phyloP scores from a whole-genome alignment of 2,329 filamentous ascomycete species.

The Fusarium temperatum region DNA sequence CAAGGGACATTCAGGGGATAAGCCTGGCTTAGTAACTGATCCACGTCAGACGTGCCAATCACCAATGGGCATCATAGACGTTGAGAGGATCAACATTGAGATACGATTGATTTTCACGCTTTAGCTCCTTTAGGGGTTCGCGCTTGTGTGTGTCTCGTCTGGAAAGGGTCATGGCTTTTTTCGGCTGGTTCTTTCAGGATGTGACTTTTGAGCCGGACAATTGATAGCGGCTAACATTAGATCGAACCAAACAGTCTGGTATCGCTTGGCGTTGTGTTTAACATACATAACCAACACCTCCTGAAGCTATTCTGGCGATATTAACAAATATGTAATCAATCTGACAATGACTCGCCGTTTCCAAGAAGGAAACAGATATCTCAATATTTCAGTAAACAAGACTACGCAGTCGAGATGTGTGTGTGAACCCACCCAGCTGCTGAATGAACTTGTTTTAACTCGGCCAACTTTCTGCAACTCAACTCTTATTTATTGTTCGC shows the following conservation, averaged over 20 bases:
- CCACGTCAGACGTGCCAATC: conserved; percentile 18
- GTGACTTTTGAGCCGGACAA: conserved; percentile 8
- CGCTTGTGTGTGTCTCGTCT: conserved; percentile 30
- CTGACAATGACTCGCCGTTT: conserved; percentile 1
- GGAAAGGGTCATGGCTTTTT: conserved; percentile 21
- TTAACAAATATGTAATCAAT: background rate
- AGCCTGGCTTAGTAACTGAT: conserved; percentile 15
- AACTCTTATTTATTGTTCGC: conserved; percentile 2
- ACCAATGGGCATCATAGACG: conserved; percentile 21
- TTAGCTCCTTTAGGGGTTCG: conserved; percentile 29
- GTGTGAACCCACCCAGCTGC: conserved; percentile 5
- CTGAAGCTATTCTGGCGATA: background rate
- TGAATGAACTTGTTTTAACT: conserved; percentile 20
- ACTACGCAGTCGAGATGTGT: background rate
- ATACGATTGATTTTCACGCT: conserved; percentile 40
- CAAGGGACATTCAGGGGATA: conserved; percentile 32
- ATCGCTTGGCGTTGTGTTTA: conserved; percentile 8
- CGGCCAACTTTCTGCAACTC: conserved; percentile 28
- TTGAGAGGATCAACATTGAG: conserved; percentile 28
- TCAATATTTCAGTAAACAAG: background rate
- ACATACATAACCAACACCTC: background rate
- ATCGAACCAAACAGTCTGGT: background rate
- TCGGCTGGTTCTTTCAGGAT: conserved; percentile 19
- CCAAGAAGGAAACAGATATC: background rate
- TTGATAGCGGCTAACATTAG: conserved; percentile 9